phyloP scores from a whole-genome alignment of 495 filamentous ascomycete genomes.

The Opeltia flavorubescens region DNA sequence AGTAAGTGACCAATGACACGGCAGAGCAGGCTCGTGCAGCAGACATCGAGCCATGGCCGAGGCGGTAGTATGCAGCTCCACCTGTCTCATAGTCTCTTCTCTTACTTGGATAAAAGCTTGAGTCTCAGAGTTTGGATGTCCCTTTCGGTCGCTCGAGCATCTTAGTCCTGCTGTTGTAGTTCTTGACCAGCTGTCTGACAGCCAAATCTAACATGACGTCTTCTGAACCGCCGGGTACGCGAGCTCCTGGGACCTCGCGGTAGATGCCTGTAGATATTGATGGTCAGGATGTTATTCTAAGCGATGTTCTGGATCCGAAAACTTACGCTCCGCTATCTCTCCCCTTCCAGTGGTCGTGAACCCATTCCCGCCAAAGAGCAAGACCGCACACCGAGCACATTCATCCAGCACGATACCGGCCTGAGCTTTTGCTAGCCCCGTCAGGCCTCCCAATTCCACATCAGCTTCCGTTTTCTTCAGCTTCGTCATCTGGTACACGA shows the following conservation, averaged over 20 bases:
- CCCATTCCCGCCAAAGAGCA: conserved; percentile 62
- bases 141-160: conserved; percentile 35
- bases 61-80: no score
- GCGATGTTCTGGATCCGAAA: no score
- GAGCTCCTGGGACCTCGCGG: conserved; percentile 45
- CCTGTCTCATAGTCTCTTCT: no score
- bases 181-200: conserved; percentile 58
- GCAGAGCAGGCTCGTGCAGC: no score
- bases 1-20: no score
- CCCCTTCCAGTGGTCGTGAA: conserved; percentile 55
- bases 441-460: conserved; percentile 51
- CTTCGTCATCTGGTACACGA: conserved; percentile 53
- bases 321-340: conserved; percentile 52
- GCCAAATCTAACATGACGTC: conserved; percentile 63
- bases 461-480: conserved; percentile 50
- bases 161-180: conserved; percentile 49
- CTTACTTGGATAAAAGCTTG: no score
- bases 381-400: conserved; percentile 51
- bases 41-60: no score
- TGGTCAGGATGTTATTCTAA: neutral
- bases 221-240: conserved; percentile 59
- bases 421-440: conserved; percentile 57
- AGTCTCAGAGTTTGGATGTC: conserved; percentile 13
- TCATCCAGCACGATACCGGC: conserved; percentile 54
- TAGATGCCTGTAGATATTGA: conserved; percentile 35